Conservation (phyloP, 2,329 filamentous ascomycete species). For the Sporothrix pseudoabietina region DNA sequence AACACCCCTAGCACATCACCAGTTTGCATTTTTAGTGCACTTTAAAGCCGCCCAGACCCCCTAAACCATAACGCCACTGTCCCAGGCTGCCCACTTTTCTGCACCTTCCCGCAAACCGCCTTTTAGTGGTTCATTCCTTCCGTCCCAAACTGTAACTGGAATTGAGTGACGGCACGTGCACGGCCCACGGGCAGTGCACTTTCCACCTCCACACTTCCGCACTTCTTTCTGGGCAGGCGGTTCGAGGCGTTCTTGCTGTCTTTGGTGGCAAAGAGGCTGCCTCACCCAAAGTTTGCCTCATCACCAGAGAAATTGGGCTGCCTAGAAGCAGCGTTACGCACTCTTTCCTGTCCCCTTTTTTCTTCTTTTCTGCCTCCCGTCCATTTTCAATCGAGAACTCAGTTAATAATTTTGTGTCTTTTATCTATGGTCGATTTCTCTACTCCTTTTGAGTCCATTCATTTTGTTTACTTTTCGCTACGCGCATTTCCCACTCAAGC, state of each 20-base stretch:
- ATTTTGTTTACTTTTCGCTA: background rate
- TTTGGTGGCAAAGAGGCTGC: conserved; percentile 24
- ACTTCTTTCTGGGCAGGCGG: background rate
- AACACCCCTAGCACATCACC: conserved; percentile 9
- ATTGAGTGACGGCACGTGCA: conserved; percentile 19
- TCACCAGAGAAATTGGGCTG: conserved; percentile 27
- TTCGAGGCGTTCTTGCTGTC: background rate
- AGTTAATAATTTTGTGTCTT: background rate
- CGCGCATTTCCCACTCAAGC: background rate
- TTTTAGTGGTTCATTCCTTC: background rate
- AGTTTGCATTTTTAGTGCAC: background rate
- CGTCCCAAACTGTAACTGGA: background rate
- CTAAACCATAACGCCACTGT: background rate
- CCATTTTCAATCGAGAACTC: background rate
- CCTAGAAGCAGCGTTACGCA: conserved; percentile 19
- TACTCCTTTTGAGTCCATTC: background rate
- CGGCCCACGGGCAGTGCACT: background rate
- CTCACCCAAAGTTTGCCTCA: conserved; percentile 29
- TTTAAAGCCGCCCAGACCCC: background rate
- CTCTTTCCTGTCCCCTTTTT: background rate
- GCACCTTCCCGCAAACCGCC: background rate
- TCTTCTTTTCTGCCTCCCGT: background rate
- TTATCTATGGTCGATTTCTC: background rate
- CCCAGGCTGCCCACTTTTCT: conserved; percentile 9
- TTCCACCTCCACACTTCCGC: background rate